phyloP scores from a whole-genome alignment of 352 stramenopile species.

The Phytopythium sindhum region DNA sequence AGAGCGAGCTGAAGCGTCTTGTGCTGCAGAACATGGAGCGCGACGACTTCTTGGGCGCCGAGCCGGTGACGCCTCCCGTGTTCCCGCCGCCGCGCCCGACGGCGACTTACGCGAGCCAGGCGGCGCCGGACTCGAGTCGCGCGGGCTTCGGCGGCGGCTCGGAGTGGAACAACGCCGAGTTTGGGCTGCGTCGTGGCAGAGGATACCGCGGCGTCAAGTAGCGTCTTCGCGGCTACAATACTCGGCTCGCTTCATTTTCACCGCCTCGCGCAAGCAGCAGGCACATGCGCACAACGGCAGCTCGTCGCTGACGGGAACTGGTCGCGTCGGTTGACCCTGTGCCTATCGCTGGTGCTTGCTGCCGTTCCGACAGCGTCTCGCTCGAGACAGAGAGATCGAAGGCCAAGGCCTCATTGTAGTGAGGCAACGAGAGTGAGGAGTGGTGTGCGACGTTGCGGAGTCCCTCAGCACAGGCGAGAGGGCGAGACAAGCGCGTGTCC shows the following conservation, averaged over 20 bases:
- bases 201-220: slow-evolving; percentile 68
- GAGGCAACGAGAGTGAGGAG: neutral
- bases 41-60: slow-evolving; percentile 55
- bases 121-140: slow-evolving; percentile 24
- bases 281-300: neutral
- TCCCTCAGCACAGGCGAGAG: neutral
- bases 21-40: slow-evolving; percentile 86
- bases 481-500: neutral
- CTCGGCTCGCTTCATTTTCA: neutral
- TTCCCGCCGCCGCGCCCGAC: slow-evolving; percentile 20
- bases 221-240: neutral
- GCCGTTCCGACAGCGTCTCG: neutral
- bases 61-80: slow-evolving; percentile 10
- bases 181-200: slow-evolving; percentile 63
- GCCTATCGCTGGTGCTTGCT: neutral
- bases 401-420: neutral
- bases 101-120: slow-evolving; percentile 11
- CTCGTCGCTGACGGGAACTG: neutral
- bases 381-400: neutral
- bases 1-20: slow-evolving; percentile 85
- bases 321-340: neutral
- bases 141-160: slow-evolving; percentile 58
- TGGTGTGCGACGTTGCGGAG: no score
- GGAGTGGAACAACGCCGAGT: slow-evolving; percentile 87
- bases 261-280: neutral